Evolutionary conservation across 345 rosid genomes (phyloP), one percentile per base, ranked within the genome.

Genomic region (Arabidopsis suecica): DNA sequence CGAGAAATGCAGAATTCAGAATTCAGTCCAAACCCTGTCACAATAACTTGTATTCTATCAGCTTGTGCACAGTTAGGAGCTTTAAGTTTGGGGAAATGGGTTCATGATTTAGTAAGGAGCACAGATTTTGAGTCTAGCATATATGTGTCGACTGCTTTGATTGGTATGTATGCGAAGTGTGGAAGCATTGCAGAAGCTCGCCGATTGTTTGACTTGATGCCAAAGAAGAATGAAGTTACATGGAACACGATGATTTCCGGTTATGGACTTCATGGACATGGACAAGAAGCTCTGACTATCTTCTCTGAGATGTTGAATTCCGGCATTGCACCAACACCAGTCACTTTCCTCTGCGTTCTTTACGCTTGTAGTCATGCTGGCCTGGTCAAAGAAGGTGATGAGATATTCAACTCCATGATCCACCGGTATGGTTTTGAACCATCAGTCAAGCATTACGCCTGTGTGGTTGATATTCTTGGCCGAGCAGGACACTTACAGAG

Each of bases 291-390:
- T 57, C 73, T 88, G 44, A 61, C 62, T 57, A 83, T 89, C 69
- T 89, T 87, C 64, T 51, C 78, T 33, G 82, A 89, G 71, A 89
- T 88, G 93, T 58, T 73, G 73, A 50, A 48, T 58, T 89, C 87
- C 57, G 75, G 81, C 34, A 73, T 82, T 79, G 71, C 71, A 50
- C 91, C 91, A 57, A 80, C 89, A 28, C 71, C 79, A 38, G 90
- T 87, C 64, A 88, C 97, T 11, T 89, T 89, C 80, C 96, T 89
- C 60, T 88, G 87, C 28, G 82, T 74, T 32, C 82, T 91, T 63
- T 80, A 89, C 83, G 93, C 97, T 64, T 89, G 97, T 75, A 91
- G 97, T 78, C 91, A 91, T 68, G 81, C 97, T 22, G 97, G 97
- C 25, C 70, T 91, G 67, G 93, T 89, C 66, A 82, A 55, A 71